A percentile compares a stretch with the other conserved stretches of the same genome.
These are phyloP conservation scores for Tylopilus orsonianus DNA, from an alignment of 1,284 basidiomycete genomes.

Conservation along the genomic window DNA sequence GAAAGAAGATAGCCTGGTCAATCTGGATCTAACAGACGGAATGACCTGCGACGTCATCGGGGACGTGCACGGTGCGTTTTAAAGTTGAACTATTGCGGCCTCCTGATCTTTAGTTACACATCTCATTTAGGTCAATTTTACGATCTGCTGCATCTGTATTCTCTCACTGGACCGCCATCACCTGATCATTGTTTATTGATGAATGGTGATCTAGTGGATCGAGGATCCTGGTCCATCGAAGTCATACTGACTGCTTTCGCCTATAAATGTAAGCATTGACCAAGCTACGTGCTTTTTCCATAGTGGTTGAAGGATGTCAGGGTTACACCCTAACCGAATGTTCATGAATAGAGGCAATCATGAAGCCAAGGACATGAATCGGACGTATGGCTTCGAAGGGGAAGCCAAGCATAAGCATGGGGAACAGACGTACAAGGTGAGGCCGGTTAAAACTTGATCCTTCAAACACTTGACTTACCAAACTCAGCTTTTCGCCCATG, in stretches of 20 bases:
- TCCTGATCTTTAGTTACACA: neutral
- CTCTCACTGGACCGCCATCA: conserved; percentile 82
- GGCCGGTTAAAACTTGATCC: conserved; percentile 5
- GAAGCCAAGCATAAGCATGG: conserved; percentile 96
- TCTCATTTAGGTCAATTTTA: conserved; percentile 80
- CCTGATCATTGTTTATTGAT: conserved; percentile 84
- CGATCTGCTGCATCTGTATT: conserved; percentile 87
- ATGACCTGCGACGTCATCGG: conserved; percentile 89
- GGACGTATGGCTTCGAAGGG: conserved; percentile 93
- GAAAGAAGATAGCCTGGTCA: conserved; percentile 82
- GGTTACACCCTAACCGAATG: conserved; percentile 86
- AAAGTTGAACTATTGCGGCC: neutral
- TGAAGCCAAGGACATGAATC: conserved; percentile 91
- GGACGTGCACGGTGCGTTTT: conserved; percentile 76
- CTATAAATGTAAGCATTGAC: conserved; percentile 77
- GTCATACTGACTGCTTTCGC: conserved; percentile 93
- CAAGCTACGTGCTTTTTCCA: conserved; percentile 12
- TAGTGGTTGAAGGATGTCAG: conserved; percentile 38
- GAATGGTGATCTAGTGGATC: conserved; percentile 97
- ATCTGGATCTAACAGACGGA: conserved; percentile 75
- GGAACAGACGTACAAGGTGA: conserved; percentile 84
- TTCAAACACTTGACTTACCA: conserved; percentile 13
- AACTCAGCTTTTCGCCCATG: conserved; percentile 81
- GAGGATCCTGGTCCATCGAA: conserved; percentile 97
- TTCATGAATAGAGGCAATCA: conserved; percentile 97